These are phyloP conservation scores for Aspergillus sp. DNA, from an alignment of 2,329 filamentous ascomycete species.

Conservation along the genomic window DNA sequence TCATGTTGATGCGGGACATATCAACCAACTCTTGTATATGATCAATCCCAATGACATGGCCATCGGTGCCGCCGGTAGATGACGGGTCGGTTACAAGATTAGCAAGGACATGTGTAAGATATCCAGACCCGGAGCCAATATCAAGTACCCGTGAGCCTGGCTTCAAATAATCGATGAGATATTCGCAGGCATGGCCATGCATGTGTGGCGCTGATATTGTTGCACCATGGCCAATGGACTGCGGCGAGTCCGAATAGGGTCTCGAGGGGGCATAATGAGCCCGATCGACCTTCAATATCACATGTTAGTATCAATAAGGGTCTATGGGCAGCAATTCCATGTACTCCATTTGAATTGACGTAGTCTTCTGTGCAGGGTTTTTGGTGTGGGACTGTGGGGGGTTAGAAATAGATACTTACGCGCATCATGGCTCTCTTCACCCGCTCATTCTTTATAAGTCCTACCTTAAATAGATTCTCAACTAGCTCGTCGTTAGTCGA, in stretches of 20 bases:
- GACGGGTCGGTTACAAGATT: conserved; percentile 55
- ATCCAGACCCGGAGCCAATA: conserved; percentile 72
- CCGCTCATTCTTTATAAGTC: conserved; percentile 65
- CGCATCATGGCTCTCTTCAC: conserved; percentile 78
- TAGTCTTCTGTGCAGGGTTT: too few species aligned
- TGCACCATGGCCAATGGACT: conserved; percentile 61
- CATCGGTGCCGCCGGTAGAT: conserved; percentile 25
- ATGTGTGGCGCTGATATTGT: conserved; percentile 72
- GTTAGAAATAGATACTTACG: conserved; percentile 40
- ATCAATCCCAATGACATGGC: conserved; percentile 66
- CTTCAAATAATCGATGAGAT: conserved; percentile 54
- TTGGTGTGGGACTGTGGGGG: neutral
- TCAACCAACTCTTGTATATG: conserved; percentile 64
- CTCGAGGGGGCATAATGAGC: conserved; percentile 69
- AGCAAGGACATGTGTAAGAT: conserved; percentile 82
- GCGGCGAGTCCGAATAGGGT: conserved; percentile 71
- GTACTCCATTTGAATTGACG: too few species aligned
- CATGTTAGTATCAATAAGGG: neutral
- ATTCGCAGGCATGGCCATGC: conserved; percentile 63
- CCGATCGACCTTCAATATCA: conserved; percentile 66
- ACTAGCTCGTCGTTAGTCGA: conserved; percentile 69
- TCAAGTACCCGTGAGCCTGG: conserved; percentile 61
- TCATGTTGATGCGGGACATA: conserved; percentile 62
- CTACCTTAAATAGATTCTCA: conserved; percentile 67
- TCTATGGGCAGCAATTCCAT: too few species aligned